These are phyloP conservation scores for Gossypium stocksii DNA, from an alignment of 345 rosid species.

Conservation along the genomic window DNA sequence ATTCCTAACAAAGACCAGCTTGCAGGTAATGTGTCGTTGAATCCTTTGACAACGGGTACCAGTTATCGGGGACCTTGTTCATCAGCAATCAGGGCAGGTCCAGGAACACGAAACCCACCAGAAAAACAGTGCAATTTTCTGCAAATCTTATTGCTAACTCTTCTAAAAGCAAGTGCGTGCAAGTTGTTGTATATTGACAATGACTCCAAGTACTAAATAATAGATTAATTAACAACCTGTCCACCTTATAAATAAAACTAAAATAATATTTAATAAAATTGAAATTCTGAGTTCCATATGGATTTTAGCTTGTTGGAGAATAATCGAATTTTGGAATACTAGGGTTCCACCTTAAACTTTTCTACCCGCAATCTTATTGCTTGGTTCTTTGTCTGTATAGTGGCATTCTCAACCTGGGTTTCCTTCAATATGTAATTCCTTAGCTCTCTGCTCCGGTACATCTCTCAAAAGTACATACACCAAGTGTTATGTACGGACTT, in stretches of 20 bases:
- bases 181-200: neutral
- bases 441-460: too few relatives aligned
- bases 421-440: neutral
- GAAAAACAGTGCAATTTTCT: neutral
- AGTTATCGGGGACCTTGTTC: neutral
- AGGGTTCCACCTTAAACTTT: neutral
- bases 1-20: neutral
- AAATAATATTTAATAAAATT: too few relatives aligned
- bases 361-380: neutral
- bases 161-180: neutral
- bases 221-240: too few relatives aligned
- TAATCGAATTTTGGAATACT: neutral
- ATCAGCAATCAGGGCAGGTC: neutral
- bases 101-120: neutral
- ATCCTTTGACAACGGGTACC: neutral
- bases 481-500: neutral
- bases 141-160: neutral
- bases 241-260: too few relatives aligned
- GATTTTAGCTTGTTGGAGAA: neutral
- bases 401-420: neutral
- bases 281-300: too few relatives aligned
- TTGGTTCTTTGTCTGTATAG: neutral
- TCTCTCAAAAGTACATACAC: neutral
- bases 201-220: too few relatives aligned
- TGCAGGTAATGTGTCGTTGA: neutral